These are phyloP conservation scores for Paramecium primaurelia DNA, from an alignment of 73 alveolate genomes.

Conservation along the genomic window DNA sequence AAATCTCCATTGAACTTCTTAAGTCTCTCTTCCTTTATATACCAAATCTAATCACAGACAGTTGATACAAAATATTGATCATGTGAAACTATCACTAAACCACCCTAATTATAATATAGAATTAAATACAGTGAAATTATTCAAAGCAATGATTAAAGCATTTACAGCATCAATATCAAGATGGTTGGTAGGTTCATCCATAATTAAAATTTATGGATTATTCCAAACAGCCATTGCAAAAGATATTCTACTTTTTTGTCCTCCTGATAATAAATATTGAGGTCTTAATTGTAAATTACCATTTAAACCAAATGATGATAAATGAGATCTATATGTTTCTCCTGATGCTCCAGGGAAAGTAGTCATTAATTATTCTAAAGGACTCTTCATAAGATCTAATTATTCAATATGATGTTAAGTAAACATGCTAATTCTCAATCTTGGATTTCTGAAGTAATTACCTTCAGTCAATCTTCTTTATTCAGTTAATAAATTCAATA, in stretches of 20 bases:
- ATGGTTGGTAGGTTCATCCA: slow-evolving; percentile 99
- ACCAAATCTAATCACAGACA: slow-evolving; percentile 93
- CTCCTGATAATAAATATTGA: slow-evolving; percentile 96
- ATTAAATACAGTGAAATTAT: slow-evolving; percentile 71
- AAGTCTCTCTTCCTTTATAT: slow-evolving; percentile 83
- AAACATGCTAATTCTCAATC: slow-evolving; percentile 79
- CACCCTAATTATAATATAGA: slow-evolving; percentile 73
- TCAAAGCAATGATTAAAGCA: slow-evolving; percentile 96
- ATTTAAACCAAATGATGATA: slow-evolving; percentile 94
- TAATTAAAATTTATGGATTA: slow-evolving; percentile 95
- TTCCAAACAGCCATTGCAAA: slow-evolving; percentile 95
- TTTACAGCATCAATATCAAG: slow-evolving; percentile 98
- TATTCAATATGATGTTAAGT: slow-evolving; percentile 97
- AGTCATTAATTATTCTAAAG: slow-evolving; percentile 93
- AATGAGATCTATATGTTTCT: slow-evolving; percentile 93
- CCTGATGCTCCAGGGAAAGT: slow-evolving; percentile 83
- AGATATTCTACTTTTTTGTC: slow-evolving; percentile 98
- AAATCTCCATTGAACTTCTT: slow-evolving; percentile 94
- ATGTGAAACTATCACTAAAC: slow-evolving; percentile 96
- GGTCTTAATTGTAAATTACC: slow-evolving; percentile 94
- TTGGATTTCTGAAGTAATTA: slow-evolving; percentile 49
- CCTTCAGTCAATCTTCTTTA: slow-evolving; percentile 79
- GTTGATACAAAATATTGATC: slow-evolving; percentile 95
- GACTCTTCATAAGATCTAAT: slow-evolving; percentile 91
- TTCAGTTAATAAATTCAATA: slow-evolving; percentile 94